Conservation (phyloP, 2,329 filamentous ascomycete species). For the Trichoderma pleuroti region DNA sequence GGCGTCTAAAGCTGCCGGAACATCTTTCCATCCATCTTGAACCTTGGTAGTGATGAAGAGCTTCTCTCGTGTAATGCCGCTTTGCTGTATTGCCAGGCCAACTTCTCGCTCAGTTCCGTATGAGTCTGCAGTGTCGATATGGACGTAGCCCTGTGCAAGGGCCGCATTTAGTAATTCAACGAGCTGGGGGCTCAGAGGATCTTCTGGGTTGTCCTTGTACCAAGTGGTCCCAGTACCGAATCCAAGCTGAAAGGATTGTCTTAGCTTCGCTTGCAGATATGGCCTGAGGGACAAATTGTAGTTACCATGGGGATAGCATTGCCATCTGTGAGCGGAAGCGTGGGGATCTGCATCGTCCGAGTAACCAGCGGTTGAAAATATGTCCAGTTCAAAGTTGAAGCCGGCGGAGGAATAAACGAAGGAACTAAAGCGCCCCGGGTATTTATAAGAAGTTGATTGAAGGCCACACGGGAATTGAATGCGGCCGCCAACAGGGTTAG, state of each 20-base stretch:
- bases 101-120: not conserved
- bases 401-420: not conserved
- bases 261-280: not conserved
- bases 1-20: not conserved
- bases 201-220: not conserved
- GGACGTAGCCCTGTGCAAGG: not conserved
- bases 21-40: not conserved
- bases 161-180: not conserved
- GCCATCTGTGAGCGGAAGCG: not conserved
- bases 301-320: not conserved
- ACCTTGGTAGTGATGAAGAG: not conserved
- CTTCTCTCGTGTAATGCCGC: not conserved
- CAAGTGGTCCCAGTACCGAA: not conserved
- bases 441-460: not conserved
- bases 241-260: not conserved
- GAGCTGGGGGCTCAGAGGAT: not conserved
- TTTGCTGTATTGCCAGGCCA: not conserved
- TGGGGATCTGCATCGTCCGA: not conserved
- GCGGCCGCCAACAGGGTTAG: not conserved
- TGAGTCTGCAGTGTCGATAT: not conserved
- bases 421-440: not conserved
- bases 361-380: not conserved
- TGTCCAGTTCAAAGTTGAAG: not conserved
- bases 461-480: not conserved
- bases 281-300: not conserved